A percentile compares a stretch with the other conserved stretches of the same genome.
Conservation (phyloP, 129 eudicot genomes). For the Lonicera japonica region DNA sequence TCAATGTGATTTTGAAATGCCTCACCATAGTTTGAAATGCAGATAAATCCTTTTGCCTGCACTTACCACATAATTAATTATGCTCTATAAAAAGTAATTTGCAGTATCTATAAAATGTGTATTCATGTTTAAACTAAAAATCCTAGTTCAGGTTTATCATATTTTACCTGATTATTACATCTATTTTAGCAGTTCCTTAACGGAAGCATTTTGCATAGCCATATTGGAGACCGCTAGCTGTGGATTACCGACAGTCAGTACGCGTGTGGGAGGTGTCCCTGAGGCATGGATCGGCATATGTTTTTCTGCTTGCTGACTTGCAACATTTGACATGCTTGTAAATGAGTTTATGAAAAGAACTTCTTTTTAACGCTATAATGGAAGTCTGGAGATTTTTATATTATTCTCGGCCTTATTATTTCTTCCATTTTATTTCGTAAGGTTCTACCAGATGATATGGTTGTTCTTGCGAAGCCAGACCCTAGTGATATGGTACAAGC, state of each 20-base stretch:
- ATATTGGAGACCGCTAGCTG: conserved; percentile 99
- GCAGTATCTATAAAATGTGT: too few species aligned
- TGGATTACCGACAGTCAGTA: conserved; percentile 91
- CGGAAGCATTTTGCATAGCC: conserved; percentile 99
- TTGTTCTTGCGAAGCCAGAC: conserved; percentile 97
- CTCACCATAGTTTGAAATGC: too few species aligned
- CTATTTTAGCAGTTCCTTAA: conserved; percentile 59
- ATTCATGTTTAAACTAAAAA: neutral
- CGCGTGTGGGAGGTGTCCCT: conserved; percentile 99
- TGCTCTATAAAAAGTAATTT: too few species aligned
- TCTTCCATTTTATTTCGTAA: conserved; percentile 16
- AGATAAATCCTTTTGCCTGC: too few species aligned
- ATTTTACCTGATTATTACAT: too few species aligned
- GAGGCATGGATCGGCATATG: conserved; percentile 51
- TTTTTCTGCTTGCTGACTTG: too few species aligned
- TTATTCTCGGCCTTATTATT: too few species aligned
- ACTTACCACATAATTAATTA: too few species aligned
- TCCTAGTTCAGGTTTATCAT: too few species aligned
- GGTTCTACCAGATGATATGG: conserved; percentile 99
- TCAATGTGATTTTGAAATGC: too few species aligned
- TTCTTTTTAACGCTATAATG: neutral
- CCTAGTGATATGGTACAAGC: conserved; percentile 88
- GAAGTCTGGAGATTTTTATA: too few species aligned
- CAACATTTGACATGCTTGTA: conserved; percentile 5
- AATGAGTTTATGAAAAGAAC: neutral